Conservation (phyloP, 176 grass and related monocot species). For the Neostapfia colusana region DNA sequence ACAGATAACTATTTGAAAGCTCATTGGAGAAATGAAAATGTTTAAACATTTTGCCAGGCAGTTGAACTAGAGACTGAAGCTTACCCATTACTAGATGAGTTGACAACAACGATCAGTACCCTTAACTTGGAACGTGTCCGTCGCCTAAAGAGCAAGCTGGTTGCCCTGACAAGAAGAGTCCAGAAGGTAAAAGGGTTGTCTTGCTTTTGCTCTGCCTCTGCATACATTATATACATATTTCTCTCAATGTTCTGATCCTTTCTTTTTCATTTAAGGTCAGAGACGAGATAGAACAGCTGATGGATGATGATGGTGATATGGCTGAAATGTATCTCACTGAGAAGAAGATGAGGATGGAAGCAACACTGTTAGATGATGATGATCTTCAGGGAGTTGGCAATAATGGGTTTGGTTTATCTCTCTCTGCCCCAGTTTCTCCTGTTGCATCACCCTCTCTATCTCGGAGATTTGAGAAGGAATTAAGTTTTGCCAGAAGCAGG, state of each 20-base stretch:
- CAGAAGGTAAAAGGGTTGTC: constrained; percentile 65
- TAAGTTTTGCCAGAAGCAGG: constrained; percentile 67
- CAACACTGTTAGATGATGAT: constrained; percentile 56
- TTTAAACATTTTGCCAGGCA: constrained; percentile 53
- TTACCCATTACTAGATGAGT: constrained; percentile 86
- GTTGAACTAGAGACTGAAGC: constrained; percentile 86
- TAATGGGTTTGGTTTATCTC: constrained; percentile 52
- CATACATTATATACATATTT: background rate
- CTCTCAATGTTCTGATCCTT: background rate
- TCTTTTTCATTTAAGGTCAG: constrained; percentile 59
- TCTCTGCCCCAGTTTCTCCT: constrained; percentile 88
- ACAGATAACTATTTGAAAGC: constrained; percentile 12
- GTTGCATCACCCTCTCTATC: constrained; percentile 48
- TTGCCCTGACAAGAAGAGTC: constrained; percentile 85
- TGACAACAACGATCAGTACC: constrained; percentile 79
- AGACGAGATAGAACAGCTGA: constrained; percentile 94
- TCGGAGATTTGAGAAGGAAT: constrained; percentile 63
- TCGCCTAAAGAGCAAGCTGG: constrained; percentile 82
- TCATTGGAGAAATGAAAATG: constrained; percentile 20
- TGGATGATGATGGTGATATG: constrained; percentile 99
- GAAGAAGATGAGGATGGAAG: constrained; percentile 74
- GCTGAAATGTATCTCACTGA: constrained; percentile 99
- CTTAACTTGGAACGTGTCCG: constrained; percentile 80
- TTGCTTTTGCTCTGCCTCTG: constrained; percentile 18
- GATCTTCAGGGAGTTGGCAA: constrained; percentile 46